These are phyloP conservation scores for Colletotrichum sp. DNA, from an alignment of 2,329 filamentous ascomycete species.

Conservation along the genomic window DNA sequence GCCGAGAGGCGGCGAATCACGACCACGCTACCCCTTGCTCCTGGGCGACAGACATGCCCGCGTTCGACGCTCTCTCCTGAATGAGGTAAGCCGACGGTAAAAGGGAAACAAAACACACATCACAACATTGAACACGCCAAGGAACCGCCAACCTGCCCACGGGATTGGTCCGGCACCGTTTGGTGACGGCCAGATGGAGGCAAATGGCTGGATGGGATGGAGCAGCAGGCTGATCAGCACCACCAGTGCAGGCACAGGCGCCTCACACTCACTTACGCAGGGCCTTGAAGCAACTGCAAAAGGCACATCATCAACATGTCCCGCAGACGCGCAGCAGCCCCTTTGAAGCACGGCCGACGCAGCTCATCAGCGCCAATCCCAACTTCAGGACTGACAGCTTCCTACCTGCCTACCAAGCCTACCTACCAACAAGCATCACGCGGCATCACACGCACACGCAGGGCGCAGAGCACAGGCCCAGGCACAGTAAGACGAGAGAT, in stretches of 20 bases:
- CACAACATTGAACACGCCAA: conserved; percentile 13
- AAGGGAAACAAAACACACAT: conserved; percentile 9
- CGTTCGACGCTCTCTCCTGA: neutral
- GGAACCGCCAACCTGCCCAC: neutral
- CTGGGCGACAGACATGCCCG: conserved; percentile 12
- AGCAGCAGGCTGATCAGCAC: neutral
- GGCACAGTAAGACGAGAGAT: conserved; percentile 7
- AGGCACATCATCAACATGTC: neutral
- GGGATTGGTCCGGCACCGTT: neutral
- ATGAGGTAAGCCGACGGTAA: neutral
- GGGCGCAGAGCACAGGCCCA: neutral
- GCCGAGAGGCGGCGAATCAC: conserved; percentile 11
- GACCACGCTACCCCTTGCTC: conserved; percentile 15
- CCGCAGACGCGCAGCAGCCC: neutral
- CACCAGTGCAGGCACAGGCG: neutral
- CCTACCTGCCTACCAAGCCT: neutral
- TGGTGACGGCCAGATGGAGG: neutral
- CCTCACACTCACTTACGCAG: neutral
- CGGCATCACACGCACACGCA: neutral
- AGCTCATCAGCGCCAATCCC: neutral
- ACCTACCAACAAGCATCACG: neutral
- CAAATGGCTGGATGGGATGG: neutral
- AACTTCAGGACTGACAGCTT: neutral
- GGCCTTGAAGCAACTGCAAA: neutral
- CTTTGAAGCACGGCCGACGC: neutral